Percentiles rank a stretch among this genome's conserved stretches.
Evolutionary conservation across 768 basidiomycete genomes (phyloP).

Genomic region (Cyclocybe aegerita): DNA sequence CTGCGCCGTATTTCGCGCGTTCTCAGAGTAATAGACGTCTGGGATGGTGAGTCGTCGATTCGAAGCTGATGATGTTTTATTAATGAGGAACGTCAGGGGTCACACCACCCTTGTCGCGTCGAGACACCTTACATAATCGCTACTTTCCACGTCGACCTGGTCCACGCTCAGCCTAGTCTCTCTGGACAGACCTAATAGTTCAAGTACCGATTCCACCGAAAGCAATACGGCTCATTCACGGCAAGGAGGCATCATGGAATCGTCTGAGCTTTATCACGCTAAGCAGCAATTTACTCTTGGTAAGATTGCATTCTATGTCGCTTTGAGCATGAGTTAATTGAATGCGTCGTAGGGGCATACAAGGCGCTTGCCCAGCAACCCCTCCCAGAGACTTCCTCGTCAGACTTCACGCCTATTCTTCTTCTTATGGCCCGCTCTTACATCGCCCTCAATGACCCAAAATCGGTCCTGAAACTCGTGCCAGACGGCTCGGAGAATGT

Average conservation of each 20-base stretch:
- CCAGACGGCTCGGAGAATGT: slow-evolving; percentile 61
- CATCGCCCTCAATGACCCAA: slow-evolving; percentile 65
- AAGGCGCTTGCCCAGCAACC: slow-evolving; percentile 54
- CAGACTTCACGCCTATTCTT: slow-evolving; percentile 63
- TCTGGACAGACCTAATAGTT: not conserved
- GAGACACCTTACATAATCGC: slow-evolving; percentile 5
- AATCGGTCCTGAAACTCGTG: slow-evolving; percentile 56
- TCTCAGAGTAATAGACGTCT: no score
- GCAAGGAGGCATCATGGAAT: slow-evolving; percentile 27
- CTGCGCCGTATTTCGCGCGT: no score
- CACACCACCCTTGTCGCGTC: not conserved
- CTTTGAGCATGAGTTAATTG: not conserved
- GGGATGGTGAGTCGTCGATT: no score
- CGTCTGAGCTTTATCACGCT: slow-evolving; percentile 31
- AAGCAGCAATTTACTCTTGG: slow-evolving; percentile 72
- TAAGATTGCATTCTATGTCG: slow-evolving; percentile 21
- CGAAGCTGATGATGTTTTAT: no score
- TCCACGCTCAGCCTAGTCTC: not conserved
- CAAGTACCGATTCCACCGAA: not conserved
- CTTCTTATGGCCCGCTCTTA: slow-evolving; percentile 79
- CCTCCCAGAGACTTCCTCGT: slow-evolving; percentile 59
- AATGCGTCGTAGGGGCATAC: slow-evolving; percentile 54
- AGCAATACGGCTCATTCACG: not conserved
- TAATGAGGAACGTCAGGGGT: no score
- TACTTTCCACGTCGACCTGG: slow-evolving; percentile 1